Percentiles rank a stretch among this genome's conserved stretches.
Conservation (phyloP, 2,329 filamentous ascomycete genomes). For the Curvularia spicifera region DNA sequence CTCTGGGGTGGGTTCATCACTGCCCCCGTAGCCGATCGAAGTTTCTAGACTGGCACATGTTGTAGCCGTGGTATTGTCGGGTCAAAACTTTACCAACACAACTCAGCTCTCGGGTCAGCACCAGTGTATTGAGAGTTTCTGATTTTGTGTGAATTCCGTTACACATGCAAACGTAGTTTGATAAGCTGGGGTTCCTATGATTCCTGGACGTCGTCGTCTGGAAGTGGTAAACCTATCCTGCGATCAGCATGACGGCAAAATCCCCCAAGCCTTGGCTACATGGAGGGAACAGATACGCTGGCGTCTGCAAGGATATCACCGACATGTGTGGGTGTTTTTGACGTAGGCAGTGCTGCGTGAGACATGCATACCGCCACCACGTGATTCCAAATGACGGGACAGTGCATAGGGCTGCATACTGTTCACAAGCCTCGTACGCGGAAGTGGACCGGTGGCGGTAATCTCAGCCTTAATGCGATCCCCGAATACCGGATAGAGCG, state of each 20-base stretch:
- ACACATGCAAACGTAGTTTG: constrained; percentile 13
- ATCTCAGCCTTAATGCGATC: constrained; percentile 18
- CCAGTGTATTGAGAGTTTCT: constrained; percentile 14
- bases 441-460: constrained; percentile 17
- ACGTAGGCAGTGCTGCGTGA: constrained; percentile 26
- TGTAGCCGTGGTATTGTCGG: background rate
- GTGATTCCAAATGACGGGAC: constrained; percentile 38
- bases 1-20: background rate
- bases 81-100: background rate
- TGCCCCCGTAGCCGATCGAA: background rate
- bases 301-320: constrained; percentile 12
- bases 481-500: constrained; percentile 1
- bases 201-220: constrained; percentile 23
- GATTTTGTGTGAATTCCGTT: constrained; percentile 11
- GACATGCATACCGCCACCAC: constrained; percentile 37
- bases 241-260: constrained; percentile 1
- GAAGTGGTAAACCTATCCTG: constrained; percentile 25
- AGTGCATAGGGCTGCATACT: constrained; percentile 46
- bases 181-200: constrained; percentile 27
- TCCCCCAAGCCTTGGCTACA: background rate
- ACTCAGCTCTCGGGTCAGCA: background rate
- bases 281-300: constrained; percentile 1
- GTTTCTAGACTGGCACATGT: background rate
- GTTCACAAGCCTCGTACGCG: constrained; percentile 33
- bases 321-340: constrained; percentile 3